Base-by-base conservation (phyloP, 1,284 basidiomycete genomes). In the Lignosus rhinocerotis region DNA sequence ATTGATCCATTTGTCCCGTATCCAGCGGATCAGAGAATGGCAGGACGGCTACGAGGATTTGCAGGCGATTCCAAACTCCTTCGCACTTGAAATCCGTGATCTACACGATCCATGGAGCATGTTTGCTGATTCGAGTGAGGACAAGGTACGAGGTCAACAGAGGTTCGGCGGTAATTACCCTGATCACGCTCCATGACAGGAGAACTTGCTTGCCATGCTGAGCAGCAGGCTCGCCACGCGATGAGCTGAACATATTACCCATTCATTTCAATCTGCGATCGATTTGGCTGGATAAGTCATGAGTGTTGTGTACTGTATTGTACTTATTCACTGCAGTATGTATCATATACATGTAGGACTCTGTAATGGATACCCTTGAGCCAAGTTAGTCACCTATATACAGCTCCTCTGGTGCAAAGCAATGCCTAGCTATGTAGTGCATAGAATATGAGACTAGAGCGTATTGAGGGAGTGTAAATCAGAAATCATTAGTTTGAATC, bases 41-140 rank as follows among this genome's bases (percentile, higher is more conserved):
- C 77, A 82, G 56, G 85, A 90, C 56, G 88, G 88, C 1, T 88
- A 83, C 59, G 89, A 90, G 60, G 87, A 90, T 52, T 72, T 91
- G 25, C 80, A 86, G 68, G 80, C 87, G 3, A 85, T 91, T 45
- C 80, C 86, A 3, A 76, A 86, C 66, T 87, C 89, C 0, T 90
- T 91, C 70, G 87, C 82, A 1, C 72, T 91, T 21, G 84, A 84
- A 62, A 84, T 90, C 65, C 73, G 72, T 31, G 80, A 83, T 60
- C 78, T 72, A 6, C 74, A 55, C 34, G 60, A 71, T 21, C 70
- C 75, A 14, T 89, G 85, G 83, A 77, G 80, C 55, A 77, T 90
- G 75, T 91, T 80, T 62, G 78, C 85, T 1, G 89, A 91, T 69
- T 79, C 79, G 34, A 82, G 83, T 66, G 78, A 84, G 60, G 87